These are phyloP conservation scores for Prosopis cineraria DNA, from an alignment of 306 rosid species.

Conservation along the genomic window DNA sequence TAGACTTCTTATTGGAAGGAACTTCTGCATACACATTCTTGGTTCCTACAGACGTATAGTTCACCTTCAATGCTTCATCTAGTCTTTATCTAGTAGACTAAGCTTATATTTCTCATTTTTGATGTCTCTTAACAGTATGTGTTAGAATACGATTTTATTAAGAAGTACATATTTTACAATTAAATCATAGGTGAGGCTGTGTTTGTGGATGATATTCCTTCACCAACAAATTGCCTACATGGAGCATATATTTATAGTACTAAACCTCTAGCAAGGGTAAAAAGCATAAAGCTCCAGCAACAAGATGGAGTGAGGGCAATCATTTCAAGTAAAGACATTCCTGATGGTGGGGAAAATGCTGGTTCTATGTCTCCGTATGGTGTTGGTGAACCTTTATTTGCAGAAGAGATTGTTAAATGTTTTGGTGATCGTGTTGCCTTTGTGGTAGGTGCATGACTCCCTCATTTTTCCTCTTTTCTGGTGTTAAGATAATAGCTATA, in stretches of 20 bases:
- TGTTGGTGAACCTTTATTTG: conserved; percentile 70
- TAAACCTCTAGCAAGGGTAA: conserved; percentile 73
- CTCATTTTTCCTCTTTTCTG: too few relatives aligned
- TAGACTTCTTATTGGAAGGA: too few relatives aligned
- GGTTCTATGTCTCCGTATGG: conserved; percentile 62
- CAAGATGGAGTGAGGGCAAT: conserved; percentile 60
- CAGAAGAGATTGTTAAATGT: conserved; percentile 58
- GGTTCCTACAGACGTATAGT: neutral
- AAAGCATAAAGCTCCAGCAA: conserved; percentile 49
- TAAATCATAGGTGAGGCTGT: conserved; percentile 89
- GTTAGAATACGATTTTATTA: conserved; percentile 21
- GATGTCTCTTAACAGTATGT: neutral
- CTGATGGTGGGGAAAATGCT: conserved; percentile 63
- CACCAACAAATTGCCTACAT: conserved; percentile 73
- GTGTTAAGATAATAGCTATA: too few relatives aligned
- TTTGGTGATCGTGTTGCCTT: conserved; percentile 80
- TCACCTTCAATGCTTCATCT: neutral
- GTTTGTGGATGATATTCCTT: conserved; percentile 89
- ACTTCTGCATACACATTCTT: neutral
- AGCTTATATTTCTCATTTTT: conserved; percentile 20
- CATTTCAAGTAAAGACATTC: conserved; percentile 77
- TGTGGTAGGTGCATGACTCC: conserved; percentile 65
- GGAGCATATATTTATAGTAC: conserved; percentile 78
- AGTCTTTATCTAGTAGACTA: neutral
- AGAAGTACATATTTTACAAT: neutral